Evolutionary conservation across 371 early-diverging fungal genomes (phyloP).

Genomic region (Vairimorpha necatrix): DNA sequence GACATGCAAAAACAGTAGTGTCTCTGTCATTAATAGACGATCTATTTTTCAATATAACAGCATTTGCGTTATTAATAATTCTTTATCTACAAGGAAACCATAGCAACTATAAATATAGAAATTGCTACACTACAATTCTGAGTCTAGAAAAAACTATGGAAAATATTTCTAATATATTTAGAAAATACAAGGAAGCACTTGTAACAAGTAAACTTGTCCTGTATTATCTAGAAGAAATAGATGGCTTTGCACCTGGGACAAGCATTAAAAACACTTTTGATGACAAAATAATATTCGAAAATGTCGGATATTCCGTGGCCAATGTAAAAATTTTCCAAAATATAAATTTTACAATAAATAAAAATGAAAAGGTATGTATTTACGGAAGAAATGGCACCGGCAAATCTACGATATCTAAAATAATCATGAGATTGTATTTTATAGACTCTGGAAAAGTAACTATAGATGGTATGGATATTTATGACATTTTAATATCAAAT

Average conservation of each 20-base stretch:
- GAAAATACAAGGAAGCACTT: constrained; percentile 1
- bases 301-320: background rate
- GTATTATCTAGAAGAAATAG: constrained; percentile 34
- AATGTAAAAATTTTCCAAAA: constrained; percentile 69
- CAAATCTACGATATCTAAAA: constrained; percentile 80
- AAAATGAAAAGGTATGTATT: constrained; percentile 66
- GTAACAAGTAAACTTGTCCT: constrained; percentile 14
- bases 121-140: background rate
- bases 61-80: constrained; percentile 26
- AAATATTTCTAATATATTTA: constrained; percentile 11
- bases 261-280: background rate
- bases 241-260: background rate
- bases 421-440: constrained; percentile 65
- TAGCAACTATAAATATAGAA: constrained; percentile 24
- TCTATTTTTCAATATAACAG: constrained; percentile 32
- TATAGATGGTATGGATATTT: constrained; percentile 52
- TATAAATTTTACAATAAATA: constrained; percentile 68
- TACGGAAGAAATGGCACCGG: constrained; percentile 97
- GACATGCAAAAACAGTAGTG: background rate
- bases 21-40: background rate
- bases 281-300: background rate
- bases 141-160: constrained; percentile 13
- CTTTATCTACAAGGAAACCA: background rate
- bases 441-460: constrained; percentile 52
- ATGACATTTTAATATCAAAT: background rate